A percentile compares a stretch with the other conserved stretches of the same genome.
phyloP scores from a whole-genome alignment of 208 protist species.

The Wallacemonas collosoma region DNA sequence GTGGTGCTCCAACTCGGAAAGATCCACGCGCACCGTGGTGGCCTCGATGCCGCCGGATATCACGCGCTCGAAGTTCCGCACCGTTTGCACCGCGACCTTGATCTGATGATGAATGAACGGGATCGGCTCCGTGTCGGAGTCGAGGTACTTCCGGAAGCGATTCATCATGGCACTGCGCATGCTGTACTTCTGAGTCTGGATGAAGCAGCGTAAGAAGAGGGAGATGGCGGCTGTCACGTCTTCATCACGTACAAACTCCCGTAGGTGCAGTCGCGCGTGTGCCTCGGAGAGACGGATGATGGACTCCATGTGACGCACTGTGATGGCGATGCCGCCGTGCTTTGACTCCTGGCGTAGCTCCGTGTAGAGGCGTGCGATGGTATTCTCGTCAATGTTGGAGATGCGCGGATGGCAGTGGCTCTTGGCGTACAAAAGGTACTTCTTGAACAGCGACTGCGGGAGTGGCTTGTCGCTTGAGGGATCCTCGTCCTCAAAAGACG shows the following conservation, averaged over 20 bases:
- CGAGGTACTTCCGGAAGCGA: constrained; percentile 86
- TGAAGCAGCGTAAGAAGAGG: constrained; percentile 98
- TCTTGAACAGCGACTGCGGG: constrained; percentile 95
- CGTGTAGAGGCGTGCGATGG: constrained; percentile 95
- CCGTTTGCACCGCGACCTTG: constrained; percentile 74
- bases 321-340: constrained; percentile 96
- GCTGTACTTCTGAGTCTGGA: constrained; percentile 96
- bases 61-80: constrained; percentile 85
- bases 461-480: constrained; percentile 84
- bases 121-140: constrained; percentile 84
- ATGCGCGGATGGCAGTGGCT: constrained; percentile 92
- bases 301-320: constrained; percentile 99
- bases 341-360: constrained; percentile 96
- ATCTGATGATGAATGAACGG: constrained; percentile 89
- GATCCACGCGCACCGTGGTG: constrained; percentile 73
- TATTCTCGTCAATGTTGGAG: constrained; percentile 93
- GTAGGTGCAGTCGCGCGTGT: constrained; percentile 97
- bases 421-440: constrained; percentile 99
- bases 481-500: constrained; percentile 80
- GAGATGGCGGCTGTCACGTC: constrained; percentile 98
- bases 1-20: constrained; percentile 80
- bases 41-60: constrained; percentile 82
- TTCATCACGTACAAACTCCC: constrained; percentile 95
- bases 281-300: constrained; percentile 98
- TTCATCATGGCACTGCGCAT: constrained; percentile 88